Evolutionary conservation across 305 asterid genomes (phyloP).

Genomic region (Fraxinus albicans): DNA sequence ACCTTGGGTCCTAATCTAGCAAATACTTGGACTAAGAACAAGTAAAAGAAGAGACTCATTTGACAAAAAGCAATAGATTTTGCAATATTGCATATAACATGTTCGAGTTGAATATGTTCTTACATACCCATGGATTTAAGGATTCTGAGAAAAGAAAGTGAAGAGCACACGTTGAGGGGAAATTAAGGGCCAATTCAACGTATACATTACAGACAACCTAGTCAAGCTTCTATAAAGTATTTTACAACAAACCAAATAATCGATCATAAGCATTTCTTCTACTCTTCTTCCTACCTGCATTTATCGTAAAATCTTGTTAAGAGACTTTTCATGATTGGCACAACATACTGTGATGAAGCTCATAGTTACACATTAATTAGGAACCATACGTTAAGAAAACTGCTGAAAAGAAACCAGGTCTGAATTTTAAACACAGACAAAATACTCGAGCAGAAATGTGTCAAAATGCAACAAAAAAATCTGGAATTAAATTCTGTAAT

Average conservation of each 20-base stretch:
- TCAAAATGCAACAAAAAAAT: neutral
- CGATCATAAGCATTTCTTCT: neutral
- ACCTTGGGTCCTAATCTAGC: neutral
- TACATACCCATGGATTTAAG: neutral
- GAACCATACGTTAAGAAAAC: neutral
- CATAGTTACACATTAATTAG: neutral
- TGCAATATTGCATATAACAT: neutral
- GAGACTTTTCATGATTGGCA: neutral
- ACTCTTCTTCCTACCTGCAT: conserved; percentile 12
- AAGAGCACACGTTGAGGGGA: neutral
- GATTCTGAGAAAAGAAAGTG: neutral
- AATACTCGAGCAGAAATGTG: neutral
- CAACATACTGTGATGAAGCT: neutral
- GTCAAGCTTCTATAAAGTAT: neutral
- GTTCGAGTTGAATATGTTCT: neutral
- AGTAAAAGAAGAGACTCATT: neutral
- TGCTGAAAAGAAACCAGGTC: neutral
- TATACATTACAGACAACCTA: neutral
- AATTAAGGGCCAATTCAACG: neutral
- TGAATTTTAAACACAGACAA: neutral
- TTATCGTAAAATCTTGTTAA: neutral
- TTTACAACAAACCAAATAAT: neutral
- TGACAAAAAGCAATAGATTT: neutral
- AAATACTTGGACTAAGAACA: neutral
- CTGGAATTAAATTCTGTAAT: neutral